Conservation (phyloP, 176 grass and related monocot genomes). For the Canna indica region DNA sequence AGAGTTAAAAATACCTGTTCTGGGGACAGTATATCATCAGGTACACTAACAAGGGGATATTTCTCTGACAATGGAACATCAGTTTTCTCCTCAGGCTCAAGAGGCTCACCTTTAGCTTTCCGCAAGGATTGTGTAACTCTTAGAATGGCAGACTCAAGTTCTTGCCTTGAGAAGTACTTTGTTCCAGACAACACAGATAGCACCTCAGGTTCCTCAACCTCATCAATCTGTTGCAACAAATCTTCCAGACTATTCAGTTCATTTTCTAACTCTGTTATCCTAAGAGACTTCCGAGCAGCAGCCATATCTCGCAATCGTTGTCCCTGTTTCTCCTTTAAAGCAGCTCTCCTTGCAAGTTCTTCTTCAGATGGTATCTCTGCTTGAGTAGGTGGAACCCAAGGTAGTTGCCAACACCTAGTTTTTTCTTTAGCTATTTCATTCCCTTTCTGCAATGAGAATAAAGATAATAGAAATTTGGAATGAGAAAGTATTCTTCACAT, state of each 20-base stretch:
- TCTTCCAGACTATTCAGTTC: conserved; percentile 56
- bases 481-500: neutral
- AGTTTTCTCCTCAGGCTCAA: conserved; percentile 46
- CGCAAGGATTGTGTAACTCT: conserved; percentile 66
- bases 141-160: conserved; percentile 58
- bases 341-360: conserved; percentile 91
- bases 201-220: conserved; percentile 52
- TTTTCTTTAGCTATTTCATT: conserved; percentile 88
- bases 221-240: conserved; percentile 64
- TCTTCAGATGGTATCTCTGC: conserved; percentile 86
- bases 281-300: conserved; percentile 69
- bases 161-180: conserved; percentile 70
- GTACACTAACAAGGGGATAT: conserved; percentile 72
- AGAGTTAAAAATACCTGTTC: conserved; percentile 49
- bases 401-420: conserved; percentile 91
- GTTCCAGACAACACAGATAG: conserved; percentile 44
- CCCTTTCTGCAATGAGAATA: conserved; percentile 51
- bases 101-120: conserved; percentile 86
- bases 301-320: conserved; percentile 88
- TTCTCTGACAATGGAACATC: conserved; percentile 57
- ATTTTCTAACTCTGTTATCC: conserved; percentile 64
- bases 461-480: neutral
- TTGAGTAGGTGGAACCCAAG: conserved; percentile 82
- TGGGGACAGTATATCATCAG: conserved; percentile 69
- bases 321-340: conserved; percentile 84